Evolutionary conservation across 148 eudicot species (phyloP).

Genomic region (Limonium bicolor): DNA sequence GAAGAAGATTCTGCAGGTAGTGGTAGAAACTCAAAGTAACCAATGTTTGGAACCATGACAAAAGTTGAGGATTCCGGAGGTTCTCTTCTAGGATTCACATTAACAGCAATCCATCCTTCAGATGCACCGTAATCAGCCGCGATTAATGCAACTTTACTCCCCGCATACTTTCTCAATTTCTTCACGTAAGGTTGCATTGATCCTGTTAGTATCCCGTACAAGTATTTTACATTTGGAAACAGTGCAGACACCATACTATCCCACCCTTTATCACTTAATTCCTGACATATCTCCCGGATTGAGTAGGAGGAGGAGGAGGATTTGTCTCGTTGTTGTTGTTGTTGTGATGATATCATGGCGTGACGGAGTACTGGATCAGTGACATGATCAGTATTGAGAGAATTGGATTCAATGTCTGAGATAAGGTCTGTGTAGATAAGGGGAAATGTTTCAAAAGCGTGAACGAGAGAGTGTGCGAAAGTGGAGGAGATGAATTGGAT

Average conservation of each 20-base stretch:
- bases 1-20: slow-evolving; percentile 18
- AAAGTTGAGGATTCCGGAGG: slow-evolving; percentile 75
- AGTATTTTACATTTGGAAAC: slow-evolving; percentile 76
- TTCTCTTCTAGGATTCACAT: slow-evolving; percentile 64
- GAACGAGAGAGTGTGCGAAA: slow-evolving; percentile 82
- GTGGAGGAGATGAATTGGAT: slow-evolving; percentile 58
- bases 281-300: too few relatives aligned
- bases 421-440: too few relatives aligned
- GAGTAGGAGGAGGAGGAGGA: too few relatives aligned
- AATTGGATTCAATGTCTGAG: too few relatives aligned
- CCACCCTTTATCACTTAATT: too few relatives aligned
- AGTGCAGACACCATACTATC: slow-evolving; percentile 65
- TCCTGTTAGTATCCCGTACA: slow-evolving; percentile 87
- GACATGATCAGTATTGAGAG: slow-evolving; percentile 23
- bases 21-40: slow-evolving; percentile 85
- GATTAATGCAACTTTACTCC: slow-evolving; percentile 49
- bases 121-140: slow-evolving; percentile 90
- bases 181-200: slow-evolving; percentile 91
- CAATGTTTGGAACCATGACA: slow-evolving; percentile 77
- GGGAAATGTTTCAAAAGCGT: slow-evolving; percentile 68
- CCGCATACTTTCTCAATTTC: slow-evolving; percentile 74
- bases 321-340: too few relatives aligned
- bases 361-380: slow-evolving; percentile 35
- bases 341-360: too few relatives aligned
- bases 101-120: slow-evolving; percentile 92